phyloP scores from a whole-genome alignment of 768 basidiomycete species.

The Tricholoma terreum region DNA sequence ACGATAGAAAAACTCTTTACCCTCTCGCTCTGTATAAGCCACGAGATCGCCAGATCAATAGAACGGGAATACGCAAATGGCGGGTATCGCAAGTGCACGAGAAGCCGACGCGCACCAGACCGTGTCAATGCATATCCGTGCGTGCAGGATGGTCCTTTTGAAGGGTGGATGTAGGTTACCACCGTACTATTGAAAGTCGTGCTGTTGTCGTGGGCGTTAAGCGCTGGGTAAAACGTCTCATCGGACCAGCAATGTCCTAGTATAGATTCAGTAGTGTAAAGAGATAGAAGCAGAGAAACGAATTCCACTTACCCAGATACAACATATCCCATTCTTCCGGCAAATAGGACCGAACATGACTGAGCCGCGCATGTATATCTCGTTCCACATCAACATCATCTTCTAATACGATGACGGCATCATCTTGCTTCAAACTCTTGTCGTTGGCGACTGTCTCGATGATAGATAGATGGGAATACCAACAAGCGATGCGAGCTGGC shows the following conservation, averaged over 20 bases:
- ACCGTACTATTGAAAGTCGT: conserved; percentile 1
- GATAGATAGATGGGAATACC: conserved; percentile 54
- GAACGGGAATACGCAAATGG: conserved; percentile 77
- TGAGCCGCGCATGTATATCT: conserved; percentile 44
- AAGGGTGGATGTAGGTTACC: conserved; percentile 46
- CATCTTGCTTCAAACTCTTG: conserved; percentile 26
- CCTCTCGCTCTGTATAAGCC: conserved; percentile 56
- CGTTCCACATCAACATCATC: conserved; percentile 79
- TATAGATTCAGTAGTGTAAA: not conserved
- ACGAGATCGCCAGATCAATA: conserved; percentile 75
- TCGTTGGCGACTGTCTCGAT: conserved; percentile 43
- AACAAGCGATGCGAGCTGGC: conserved; percentile 63
- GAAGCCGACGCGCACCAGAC: conserved; percentile 56
- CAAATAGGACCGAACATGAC: conserved; percentile 45
- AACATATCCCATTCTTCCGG: conserved; percentile 71
- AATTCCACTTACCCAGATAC: conserved; percentile 49
- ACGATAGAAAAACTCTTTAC: conserved; percentile 65
- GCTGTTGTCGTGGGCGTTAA: conserved; percentile 17
- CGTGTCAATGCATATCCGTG: conserved; percentile 68
- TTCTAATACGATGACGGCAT: conserved; percentile 61
- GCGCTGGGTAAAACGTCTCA: conserved; percentile 47
- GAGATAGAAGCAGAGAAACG: no score
- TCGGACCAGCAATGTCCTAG: conserved; percentile 81
- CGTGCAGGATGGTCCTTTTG: conserved; percentile 63
- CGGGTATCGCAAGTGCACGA: conserved; percentile 55